Evolutionary conservation across 108 stramenopile genomes (phyloP).

Genomic region (Pseudonitzschia multiseries): DNA sequence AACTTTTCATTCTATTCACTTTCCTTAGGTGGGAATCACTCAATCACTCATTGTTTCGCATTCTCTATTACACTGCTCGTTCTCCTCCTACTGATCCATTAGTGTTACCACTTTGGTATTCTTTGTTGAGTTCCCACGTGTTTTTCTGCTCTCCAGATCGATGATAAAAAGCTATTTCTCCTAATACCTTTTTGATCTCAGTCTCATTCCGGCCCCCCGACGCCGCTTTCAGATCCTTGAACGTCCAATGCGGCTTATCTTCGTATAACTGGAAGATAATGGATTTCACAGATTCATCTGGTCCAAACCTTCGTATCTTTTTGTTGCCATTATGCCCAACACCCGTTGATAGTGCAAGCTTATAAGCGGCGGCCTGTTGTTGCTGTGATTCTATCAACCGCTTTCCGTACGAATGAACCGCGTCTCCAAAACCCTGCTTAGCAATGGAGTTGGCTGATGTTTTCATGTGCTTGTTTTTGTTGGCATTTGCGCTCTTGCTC

Average conservation of each 20-base stretch:
- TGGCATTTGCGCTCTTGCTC: constrained; percentile 19
- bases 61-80: not conserved
- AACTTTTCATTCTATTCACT: too few species aligned
- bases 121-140: constrained; percentile 51
- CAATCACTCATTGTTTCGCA: too few species aligned
- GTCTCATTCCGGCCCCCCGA: constrained; percentile 60
- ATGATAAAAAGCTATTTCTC: constrained; percentile 81
- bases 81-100: constrained; percentile 4
- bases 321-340: constrained; percentile 24
- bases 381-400: constrained; percentile 48
- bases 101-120: constrained; percentile 42
- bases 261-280: constrained; percentile 77
- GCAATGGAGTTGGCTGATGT: constrained; percentile 22
- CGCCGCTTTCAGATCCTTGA: constrained; percentile 66
- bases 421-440: constrained; percentile 67
- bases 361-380: constrained; percentile 24
- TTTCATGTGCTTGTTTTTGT: constrained; percentile 37
- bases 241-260: constrained; percentile 72
- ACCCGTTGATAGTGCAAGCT: constrained; percentile 5
- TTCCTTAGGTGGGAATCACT: too few species aligned
- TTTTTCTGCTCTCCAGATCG: constrained; percentile 81
- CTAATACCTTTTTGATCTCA: constrained; percentile 69
- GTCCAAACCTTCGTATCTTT: constrained; percentile 48
- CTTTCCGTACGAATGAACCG: constrained; percentile 75
- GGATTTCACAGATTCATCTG: constrained; percentile 53